phyloP scores from a whole-genome alignment of 192 early-diverging fungal species.

The Chytriomyces sp. region DNA sequence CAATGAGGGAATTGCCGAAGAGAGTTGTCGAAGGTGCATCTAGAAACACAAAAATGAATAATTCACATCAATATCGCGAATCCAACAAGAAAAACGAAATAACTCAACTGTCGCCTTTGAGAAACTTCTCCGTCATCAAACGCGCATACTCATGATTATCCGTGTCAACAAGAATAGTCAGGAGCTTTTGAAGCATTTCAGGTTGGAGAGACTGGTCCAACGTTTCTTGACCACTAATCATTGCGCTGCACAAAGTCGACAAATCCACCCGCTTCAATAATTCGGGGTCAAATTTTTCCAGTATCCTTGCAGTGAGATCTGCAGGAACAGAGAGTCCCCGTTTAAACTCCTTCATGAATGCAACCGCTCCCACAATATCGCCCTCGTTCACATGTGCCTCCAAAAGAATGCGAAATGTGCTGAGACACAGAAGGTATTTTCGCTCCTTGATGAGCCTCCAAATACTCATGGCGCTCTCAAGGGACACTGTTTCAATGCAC shows the following conservation, averaged over 20 bases:
- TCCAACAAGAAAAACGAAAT: not conserved
- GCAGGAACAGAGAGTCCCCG: not conserved
- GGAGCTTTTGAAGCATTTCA: not conserved
- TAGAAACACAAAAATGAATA: not conserved
- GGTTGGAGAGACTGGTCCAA: not conserved
- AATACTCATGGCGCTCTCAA: not conserved
- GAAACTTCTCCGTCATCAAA: not conserved
- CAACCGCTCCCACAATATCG: not conserved
- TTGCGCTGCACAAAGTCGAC: not conserved
- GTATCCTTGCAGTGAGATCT: not conserved
- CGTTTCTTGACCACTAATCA: not conserved
- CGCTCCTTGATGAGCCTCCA: not conserved
- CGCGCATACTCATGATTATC: not conserved
- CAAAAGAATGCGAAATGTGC: not conserved
- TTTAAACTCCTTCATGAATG: not conserved
- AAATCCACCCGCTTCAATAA: not conserved
- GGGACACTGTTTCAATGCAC: not conserved
- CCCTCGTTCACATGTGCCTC: not conserved
- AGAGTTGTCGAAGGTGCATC: not conserved
- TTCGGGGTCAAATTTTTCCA: not conserved
- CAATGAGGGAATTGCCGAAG: not conserved
- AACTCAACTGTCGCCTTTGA: slow-evolving; percentile 15
- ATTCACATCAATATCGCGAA: not conserved
- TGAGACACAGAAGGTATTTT: not conserved
- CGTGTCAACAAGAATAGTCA: not conserved